These are phyloP conservation scores for Westerdykella sp. DNA, from an alignment of 2,329 filamentous ascomycete genomes.

Conservation along the genomic window DNA sequence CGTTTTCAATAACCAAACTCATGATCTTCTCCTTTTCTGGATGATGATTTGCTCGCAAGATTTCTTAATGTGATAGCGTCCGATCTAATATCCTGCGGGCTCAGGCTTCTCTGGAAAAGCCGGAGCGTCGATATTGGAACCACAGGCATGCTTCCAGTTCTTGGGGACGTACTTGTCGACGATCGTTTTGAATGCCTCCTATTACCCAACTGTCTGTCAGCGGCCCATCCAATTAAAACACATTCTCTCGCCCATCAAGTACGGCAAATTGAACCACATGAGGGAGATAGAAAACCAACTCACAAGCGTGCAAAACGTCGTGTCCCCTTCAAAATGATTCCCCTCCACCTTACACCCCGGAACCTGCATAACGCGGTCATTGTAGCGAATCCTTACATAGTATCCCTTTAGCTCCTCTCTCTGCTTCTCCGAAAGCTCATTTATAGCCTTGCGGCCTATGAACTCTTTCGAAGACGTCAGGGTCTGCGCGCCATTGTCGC, in stretches of 20 bases:
- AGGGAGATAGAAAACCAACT: slow-evolving; percentile 23
- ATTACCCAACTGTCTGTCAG: slow-evolving; percentile 6
- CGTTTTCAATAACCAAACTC: no score
- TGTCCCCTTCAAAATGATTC: slow-evolving; percentile 80
- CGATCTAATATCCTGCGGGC: slow-evolving; percentile 26
- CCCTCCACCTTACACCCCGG: slow-evolving; percentile 72
- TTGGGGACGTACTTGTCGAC: slow-evolving; percentile 83
- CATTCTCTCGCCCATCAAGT: not conserved
- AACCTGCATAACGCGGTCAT: slow-evolving; percentile 73
- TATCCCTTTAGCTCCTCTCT: slow-evolving; percentile 61
- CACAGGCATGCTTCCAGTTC: slow-evolving; percentile 66
- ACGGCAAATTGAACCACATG: not conserved
- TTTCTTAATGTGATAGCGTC: no score
- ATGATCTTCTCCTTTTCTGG: no score
- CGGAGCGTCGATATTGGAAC: slow-evolving; percentile 50
- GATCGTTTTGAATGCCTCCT: slow-evolving; percentile 86
- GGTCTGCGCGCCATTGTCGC: not conserved
- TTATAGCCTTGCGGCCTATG: slow-evolving; percentile 56
- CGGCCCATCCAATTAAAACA: not conserved
- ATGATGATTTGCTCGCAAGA: no score
- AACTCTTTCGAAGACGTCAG: slow-evolving; percentile 24
- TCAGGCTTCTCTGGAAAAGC: slow-evolving; percentile 43
- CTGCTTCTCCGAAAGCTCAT: slow-evolving; percentile 53
- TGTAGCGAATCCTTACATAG: slow-evolving; percentile 87
- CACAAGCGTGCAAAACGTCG: slow-evolving; percentile 84